These are phyloP conservation scores for Rhodotorula paludigena DNA, from an alignment of 768 basidiomycete genomes.

Conservation along the genomic window DNA sequence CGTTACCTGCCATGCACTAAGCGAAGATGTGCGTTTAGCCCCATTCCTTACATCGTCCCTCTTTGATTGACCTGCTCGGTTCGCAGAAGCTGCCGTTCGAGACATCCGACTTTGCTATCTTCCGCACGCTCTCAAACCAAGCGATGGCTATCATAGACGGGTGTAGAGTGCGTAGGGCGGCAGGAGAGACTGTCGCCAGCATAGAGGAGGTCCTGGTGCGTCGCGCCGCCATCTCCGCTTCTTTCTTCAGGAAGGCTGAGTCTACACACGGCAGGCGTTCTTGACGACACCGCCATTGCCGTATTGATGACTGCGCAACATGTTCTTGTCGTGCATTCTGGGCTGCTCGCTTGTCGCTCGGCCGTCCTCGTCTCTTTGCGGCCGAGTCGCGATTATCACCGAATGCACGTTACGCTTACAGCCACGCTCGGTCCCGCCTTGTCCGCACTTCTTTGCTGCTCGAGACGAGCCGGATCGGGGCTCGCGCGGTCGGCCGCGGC, in stretches of 20 bases:
- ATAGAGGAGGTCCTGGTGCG: conserved; percentile 26
- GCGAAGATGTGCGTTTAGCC: conserved; percentile 2
- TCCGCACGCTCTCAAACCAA: conserved; percentile 17
- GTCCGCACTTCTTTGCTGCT: no score
- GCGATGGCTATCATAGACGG: conserved; percentile 10
- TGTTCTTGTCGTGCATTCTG: no score
- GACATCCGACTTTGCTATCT: conserved; percentile 19
- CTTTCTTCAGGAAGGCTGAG: not conserved
- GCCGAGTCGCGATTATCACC: no score
- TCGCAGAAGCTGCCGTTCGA: conserved; percentile 12
- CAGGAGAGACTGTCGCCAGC: not conserved
- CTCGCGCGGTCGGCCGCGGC: no score
- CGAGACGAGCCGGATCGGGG: no score
- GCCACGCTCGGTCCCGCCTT: no score
- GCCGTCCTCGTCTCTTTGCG: no score
- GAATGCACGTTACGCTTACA: no score
- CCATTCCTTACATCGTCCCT: no score
- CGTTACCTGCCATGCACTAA: not conserved
- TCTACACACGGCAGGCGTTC: not conserved
- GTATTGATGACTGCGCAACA: conserved; percentile 17
- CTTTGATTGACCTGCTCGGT: not conserved
- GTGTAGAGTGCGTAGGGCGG: not conserved
- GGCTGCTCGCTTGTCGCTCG: no score
- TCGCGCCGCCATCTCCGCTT: not conserved
- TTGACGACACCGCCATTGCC: conserved; percentile 19